A percentile compares a stretch with the other conserved stretches of the same genome.
Conservation (phyloP, 352 stramenopile species). For the Globisporangium emineosum region DNA sequence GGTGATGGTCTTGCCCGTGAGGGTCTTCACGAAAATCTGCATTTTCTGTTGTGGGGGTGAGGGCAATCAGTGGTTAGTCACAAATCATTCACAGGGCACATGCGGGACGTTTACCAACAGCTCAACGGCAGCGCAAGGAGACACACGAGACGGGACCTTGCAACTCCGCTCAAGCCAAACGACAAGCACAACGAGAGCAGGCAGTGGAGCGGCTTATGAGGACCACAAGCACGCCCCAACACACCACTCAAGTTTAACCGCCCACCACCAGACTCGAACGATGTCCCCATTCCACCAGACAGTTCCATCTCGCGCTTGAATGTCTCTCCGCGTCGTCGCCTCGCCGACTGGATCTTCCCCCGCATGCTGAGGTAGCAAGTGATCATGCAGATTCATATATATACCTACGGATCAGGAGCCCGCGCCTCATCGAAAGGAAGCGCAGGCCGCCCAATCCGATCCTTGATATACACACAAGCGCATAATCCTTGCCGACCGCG, state of each 20-base stretch:
- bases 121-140: background rate
- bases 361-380: conserved; percentile 23
- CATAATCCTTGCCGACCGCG: conserved; percentile 38
- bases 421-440: conserved; percentile 3
- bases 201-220: background rate
- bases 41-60: conserved; percentile 72
- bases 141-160: background rate
- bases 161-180: background rate
- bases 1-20: conserved; percentile 97
- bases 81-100: conserved; percentile 6
- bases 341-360: background rate
- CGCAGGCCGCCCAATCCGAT: conserved; percentile 62
- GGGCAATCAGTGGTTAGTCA: conserved; percentile 12
- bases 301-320: background rate
- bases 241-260: conserved; percentile 1
- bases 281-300: background rate
- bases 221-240: background rate
- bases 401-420: conserved; percentile 80
- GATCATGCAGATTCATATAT: conserved; percentile 64
- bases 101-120: background rate
- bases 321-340: background rate
- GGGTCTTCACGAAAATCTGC: conserved; percentile 98
- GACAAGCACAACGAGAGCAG: background rate
- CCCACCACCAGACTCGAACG: background rate
- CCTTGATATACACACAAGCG: conserved; percentile 79